phyloP scores from a whole-genome alignment of 1,139 yeast genomes.

The Geotrichum bryndzae region DNA sequence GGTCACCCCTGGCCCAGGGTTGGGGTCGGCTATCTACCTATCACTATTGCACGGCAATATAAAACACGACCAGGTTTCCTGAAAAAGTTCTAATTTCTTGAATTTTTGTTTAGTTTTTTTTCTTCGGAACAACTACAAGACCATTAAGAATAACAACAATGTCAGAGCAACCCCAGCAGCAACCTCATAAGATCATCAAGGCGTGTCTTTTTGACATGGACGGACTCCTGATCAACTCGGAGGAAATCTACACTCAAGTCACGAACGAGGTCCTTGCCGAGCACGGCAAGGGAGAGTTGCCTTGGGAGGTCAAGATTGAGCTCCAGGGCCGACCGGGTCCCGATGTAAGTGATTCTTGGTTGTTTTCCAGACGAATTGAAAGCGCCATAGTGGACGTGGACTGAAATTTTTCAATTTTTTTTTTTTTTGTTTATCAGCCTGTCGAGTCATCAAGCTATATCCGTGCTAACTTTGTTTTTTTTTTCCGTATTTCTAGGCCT shows the following conservation, averaged over 20 bases:
- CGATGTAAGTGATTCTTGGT: slow-evolving; percentile 33
- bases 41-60: neutral
- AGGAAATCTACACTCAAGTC: slow-evolving; percentile 79
- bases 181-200: slow-evolving; percentile 34
- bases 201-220: slow-evolving; percentile 98
- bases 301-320: slow-evolving; percentile 84
- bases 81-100: neutral
- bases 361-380: neutral
- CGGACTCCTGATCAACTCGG: slow-evolving; percentile 85
- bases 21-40: neutral
- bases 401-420: neutral
- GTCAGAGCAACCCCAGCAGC: neutral
- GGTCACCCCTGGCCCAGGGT: neutral
- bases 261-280: slow-evolving; percentile 57
- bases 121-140: neutral
- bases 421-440: neutral
- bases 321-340: slow-evolving; percentile 90
- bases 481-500: slow-evolving; percentile 35
- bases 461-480: neutral
- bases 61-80: neutral
- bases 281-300: slow-evolving; percentile 69
- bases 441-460: neutral
- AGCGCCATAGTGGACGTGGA: neutral
- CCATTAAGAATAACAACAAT: neutral
- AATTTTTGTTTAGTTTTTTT: too few relatives aligned